Evolutionary conservation across 2,329 filamentous ascomycete genomes (phyloP), one percentile per base, ranked within the genome.

Genomic region (Aspergillus texensis): DNA sequence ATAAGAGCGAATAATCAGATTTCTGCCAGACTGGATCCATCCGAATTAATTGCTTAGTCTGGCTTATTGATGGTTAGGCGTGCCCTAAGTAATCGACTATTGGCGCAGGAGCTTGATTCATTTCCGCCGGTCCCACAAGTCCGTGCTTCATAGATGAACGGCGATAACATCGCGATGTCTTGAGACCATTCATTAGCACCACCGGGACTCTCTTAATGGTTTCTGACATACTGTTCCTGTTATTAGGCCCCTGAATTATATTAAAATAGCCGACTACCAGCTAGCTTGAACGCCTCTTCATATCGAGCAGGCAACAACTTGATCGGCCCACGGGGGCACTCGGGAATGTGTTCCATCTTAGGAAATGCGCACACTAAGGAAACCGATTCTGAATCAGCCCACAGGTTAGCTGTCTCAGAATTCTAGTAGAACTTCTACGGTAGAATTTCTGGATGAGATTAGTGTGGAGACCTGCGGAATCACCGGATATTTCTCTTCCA

Each of bases 331-430:
- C 34, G 16, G 52, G 30, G 52, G 48, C 21, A 2, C 11, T 19
- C 52, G 52, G 52, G 52, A 14, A 36, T 24, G 32, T 36, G 34
- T 28, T 39, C 52, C 52, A 21, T 55, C 52, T 55, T 55, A 26
- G 52, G 52, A n/a, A 39, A 36, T 34, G 52, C 39, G 32, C 21
- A 55, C 36, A 16, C 52, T 36, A 9, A 19, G 52, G 36, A 21
- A 26, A 55, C 16, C 10, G 48, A 52, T 52, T 30, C 26, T 32
- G 52, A 11, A 26, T 55, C 52, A 55, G 52, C 26, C 32, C 52
- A 54, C 52, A 54, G 52, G 16, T 36, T 54, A 54, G 30, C 19
- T 54, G 52, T 55, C 52, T 55, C 52, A 55, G 32, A 55, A 24
- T 39, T 14, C 16, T 12, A 26, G 26, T 39, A 36, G 34, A 26